Base-by-base conservation (phyloP, 306 rosid species). In the Acacia melanoxylon region DNA sequence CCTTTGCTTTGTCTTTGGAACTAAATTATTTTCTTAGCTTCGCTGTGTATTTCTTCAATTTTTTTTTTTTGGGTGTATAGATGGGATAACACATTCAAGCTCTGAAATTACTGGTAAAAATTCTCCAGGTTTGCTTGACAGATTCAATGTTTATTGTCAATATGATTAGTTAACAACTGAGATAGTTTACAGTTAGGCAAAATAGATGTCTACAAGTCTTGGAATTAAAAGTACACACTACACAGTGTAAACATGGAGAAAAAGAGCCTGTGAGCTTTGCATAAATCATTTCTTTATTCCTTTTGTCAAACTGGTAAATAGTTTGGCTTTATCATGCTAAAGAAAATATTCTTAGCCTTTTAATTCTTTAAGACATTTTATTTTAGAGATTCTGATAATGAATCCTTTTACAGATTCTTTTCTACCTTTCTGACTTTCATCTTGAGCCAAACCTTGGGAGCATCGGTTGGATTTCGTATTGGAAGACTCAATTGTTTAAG, bases 401-500 rank as follows among this genome's bases (percentile, higher is more conserved):
- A 75, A 71, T 83, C 33, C 78, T 83, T 84, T 81, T 83, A 73
- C 91, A 91, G 98, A 86, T 91, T 88, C 82, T 82, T 88, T 82
- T 89, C 91, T 74, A 81, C 88, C 72, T 63, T 91, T 78, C 48
- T 91, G 66, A 91, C 93, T 68, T 96, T 97, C 97, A 84, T 96
- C 78, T 87, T 93, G 84, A 90, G 97, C 81, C 85, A 86, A 67
- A 77, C 87, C 77, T 79, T 93, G 56, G 93, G 92, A 73, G 99
- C 97, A 74, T 86, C 94, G 4, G 90, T 96, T 65, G 87, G 87
- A 78, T 96, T 93, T 86, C 94, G 90, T 27, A 84, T 91, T 81
- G 94, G 97, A 69, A 98, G 98, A 77, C 90, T 91, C 89, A 94
- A 87, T 65, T 88, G 93, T 85, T 76, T 93, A 76, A 89, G 86